These are phyloP conservation scores for Brassica hybrid DNA, from an alignment of 441 rosid species.

Conservation along the genomic window DNA sequence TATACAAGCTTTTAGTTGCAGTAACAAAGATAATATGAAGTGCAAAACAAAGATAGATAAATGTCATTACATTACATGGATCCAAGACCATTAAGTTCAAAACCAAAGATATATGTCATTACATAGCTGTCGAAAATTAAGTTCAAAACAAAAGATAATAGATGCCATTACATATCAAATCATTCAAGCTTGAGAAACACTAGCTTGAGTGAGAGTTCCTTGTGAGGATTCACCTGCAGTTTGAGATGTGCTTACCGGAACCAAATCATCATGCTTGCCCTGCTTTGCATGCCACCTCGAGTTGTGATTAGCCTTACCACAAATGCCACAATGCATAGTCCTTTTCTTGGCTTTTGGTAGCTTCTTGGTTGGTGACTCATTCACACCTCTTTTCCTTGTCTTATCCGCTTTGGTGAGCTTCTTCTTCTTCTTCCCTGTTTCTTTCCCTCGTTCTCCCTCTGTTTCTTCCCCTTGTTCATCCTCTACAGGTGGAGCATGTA, in stretches of 20 bases:
- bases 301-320: neutral
- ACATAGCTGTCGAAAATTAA: neutral
- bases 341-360: neutral
- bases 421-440: neutral
- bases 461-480: neutral
- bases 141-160: neutral
- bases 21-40: neutral
- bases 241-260: no score
- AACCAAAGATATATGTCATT: neutral
- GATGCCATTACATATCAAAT: neutral
- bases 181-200: neutral
- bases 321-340: neutral
- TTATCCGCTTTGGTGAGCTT: neutral
- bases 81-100: neutral
- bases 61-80: neutral
- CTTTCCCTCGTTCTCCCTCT: neutral
- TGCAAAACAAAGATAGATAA: neutral
- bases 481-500: neutral
- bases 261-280: no score
- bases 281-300: neutral
- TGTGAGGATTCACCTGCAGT: no score
- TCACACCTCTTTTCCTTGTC: neutral
- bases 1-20: neutral
- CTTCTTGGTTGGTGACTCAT: neutral
- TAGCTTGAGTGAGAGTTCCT: neutral